These are phyloP conservation scores for Brassica carinata DNA, from an alignment of 345 rosid species.

Conservation along the genomic window DNA sequence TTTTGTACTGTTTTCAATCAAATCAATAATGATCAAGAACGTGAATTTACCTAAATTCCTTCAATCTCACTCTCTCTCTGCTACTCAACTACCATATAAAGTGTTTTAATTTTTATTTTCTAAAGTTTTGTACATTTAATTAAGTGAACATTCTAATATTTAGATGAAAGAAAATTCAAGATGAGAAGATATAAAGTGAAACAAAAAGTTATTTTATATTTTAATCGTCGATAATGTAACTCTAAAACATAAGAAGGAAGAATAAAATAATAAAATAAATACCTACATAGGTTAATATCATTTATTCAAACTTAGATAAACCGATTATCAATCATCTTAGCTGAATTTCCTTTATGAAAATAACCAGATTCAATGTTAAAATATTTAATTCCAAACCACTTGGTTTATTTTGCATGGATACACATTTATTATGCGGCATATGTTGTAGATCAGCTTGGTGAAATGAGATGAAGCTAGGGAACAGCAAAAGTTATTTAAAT, in stretches of 20 bases:
- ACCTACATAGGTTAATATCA: neutral
- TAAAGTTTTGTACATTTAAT: neutral
- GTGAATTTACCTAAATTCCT: slow-evolving; percentile 22
- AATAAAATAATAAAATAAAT: too few species aligned
- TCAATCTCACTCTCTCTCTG: slow-evolving; percentile 21
- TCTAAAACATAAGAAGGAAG: neutral
- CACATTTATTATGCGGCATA: neutral
- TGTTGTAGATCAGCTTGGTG: neutral
- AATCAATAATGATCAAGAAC: neutral
- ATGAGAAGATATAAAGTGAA: neutral
- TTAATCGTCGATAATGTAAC: neutral
- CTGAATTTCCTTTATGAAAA: neutral
- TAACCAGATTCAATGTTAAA: neutral
- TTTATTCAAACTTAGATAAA: neutral
- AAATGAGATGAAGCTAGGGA: neutral
- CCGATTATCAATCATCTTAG: neutral
- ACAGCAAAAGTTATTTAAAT: neutral
- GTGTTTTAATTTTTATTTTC: neutral
- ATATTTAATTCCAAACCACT: neutral
- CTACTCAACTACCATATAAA: neutral
- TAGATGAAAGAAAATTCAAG: neutral
- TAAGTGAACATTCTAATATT: neutral
- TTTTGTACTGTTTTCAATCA: slow-evolving; percentile 1
- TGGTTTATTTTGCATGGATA: neutral
- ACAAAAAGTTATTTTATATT: neutral